phyloP scores from a whole-genome alignment of 768 basidiomycete species.

The Psilocybe cyanescens region DNA sequence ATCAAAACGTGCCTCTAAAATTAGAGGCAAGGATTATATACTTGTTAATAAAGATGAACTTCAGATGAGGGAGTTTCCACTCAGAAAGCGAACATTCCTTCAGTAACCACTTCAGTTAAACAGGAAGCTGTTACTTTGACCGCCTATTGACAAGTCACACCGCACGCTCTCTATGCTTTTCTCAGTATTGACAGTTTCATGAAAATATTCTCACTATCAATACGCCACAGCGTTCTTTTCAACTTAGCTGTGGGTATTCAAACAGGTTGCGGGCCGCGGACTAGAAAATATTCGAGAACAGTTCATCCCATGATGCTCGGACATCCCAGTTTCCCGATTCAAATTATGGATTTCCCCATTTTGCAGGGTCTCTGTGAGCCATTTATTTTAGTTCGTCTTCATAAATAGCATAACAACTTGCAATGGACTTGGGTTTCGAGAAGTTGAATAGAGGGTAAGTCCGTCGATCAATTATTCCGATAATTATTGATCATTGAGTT shows the following conservation, averaged over 20 bases:
- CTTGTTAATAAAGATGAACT: too few relatives aligned
- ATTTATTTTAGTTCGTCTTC: not conserved
- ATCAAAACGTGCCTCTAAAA: too few relatives aligned
- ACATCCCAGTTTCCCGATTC: not conserved
- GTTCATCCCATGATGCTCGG: not conserved
- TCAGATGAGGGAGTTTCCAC: too few relatives aligned
- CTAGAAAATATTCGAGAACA: not conserved
- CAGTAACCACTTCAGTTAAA: too few relatives aligned
- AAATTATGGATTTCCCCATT: not conserved
- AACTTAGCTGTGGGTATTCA: not conserved
- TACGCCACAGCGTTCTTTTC: not conserved
- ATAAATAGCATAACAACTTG: not conserved
- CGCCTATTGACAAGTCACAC: too few relatives aligned
- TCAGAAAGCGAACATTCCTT: too few relatives aligned
- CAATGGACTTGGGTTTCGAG: not conserved
- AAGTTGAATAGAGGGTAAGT: not conserved
- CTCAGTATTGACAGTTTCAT: too few relatives aligned
- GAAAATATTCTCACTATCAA: not conserved
- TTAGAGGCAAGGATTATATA: too few relatives aligned
- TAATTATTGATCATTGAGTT: conserved; percentile 2
- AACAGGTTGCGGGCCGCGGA: not conserved
- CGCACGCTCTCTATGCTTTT: too few relatives aligned
- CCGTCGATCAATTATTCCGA: conserved; percentile 5
- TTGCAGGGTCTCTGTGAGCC: not conserved
- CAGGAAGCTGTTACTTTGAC: too few relatives aligned